Evolutionary conservation across 169 alveolate species (phyloP).

Genomic region (Perkinsus olseni): DNA sequence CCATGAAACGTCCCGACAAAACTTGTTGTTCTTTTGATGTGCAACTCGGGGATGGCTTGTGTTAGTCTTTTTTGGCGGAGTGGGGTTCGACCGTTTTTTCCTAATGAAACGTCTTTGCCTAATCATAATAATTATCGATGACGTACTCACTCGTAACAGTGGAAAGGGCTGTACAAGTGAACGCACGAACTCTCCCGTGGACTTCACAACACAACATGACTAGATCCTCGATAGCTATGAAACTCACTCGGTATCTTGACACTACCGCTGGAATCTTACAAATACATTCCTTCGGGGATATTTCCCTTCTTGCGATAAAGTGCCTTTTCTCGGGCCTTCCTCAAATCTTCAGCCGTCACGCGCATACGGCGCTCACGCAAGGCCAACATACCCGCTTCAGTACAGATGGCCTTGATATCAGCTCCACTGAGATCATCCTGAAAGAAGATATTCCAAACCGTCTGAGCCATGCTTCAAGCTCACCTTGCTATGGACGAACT

Average conservation of each 20-base stretch:
- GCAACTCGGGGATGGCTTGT: background rate
- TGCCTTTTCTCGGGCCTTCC: slow-evolving; percentile 97
- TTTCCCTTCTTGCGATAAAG: slow-evolving; percentile 95
- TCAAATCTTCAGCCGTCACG: slow-evolving; percentile 90
- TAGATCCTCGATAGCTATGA: background rate
- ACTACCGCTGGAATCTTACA: slow-evolving; percentile 7
- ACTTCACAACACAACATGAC: background rate
- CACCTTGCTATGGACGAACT: slow-evolving; percentile 90
- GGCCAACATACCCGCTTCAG: slow-evolving; percentile 99
- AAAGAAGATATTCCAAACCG: background rate
- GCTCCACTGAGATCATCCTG: slow-evolving; percentile 97
- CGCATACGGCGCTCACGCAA: slow-evolving; percentile 98
- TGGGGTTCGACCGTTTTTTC: no score
- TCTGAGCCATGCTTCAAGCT: background rate
- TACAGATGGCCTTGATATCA: slow-evolving; percentile 91
- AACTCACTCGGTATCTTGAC: background rate
- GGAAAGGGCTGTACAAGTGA: no score
- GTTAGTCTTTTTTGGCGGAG: background rate
- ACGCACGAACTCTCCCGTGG: background rate
- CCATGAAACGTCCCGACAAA: background rate
- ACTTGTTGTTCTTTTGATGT: background rate
- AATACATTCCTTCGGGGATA: slow-evolving; percentile 93
- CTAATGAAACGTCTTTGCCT: no score
- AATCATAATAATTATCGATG: no score
- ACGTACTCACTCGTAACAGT: no score